Percentiles rank a stretch among this genome's conserved stretches.
Evolutionary conservation across 192 early-diverging fungal species (phyloP).

Genomic region (Entomortierella parvispora): DNA sequence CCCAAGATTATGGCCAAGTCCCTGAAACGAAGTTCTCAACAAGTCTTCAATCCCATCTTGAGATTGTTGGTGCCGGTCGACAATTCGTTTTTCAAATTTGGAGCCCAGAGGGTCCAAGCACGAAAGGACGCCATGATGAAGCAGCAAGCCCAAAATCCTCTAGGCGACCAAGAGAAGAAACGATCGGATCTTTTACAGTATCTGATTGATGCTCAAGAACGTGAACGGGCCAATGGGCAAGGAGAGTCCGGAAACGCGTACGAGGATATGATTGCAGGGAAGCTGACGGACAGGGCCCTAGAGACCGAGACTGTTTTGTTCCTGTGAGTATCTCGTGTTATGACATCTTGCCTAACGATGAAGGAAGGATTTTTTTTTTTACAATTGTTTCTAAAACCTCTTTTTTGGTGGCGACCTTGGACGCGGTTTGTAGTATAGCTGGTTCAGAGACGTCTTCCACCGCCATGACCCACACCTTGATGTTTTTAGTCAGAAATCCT

Average conservation of each 20-base stretch:
- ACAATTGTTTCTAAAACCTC: no score
- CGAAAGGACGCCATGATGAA: background rate
- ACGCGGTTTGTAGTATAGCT: conserved; percentile 39
- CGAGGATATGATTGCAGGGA: conserved; percentile 36
- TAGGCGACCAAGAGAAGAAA: conserved; percentile 12
- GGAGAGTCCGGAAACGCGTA: conserved; percentile 34
- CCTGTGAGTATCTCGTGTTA: conserved; percentile 11
- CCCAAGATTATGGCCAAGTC: conserved; percentile 33
- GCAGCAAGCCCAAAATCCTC: no score
- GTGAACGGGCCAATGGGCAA: conserved; percentile 21
- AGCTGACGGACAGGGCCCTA: conserved; percentile 29
- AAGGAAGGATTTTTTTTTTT: background rate
- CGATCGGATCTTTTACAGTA: conserved; percentile 29
- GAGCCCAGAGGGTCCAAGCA: conserved; percentile 1
- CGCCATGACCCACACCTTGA: conserved; percentile 27
- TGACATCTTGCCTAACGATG: no score
- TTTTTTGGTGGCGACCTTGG: no score
- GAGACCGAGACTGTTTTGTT: conserved; percentile 46
- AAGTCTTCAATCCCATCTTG: conserved; percentile 30
- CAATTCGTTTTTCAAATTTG: conserved; percentile 26
- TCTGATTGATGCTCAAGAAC: conserved; percentile 36
- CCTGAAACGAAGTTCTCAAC: conserved; percentile 26
- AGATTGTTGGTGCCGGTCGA: conserved; percentile 22
- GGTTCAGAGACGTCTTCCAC: conserved; percentile 47
- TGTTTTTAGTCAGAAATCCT: conserved; percentile 40